phyloP scores from a whole-genome alignment of 495 filamentous ascomycete species.

The Penicillium alfredii region DNA sequence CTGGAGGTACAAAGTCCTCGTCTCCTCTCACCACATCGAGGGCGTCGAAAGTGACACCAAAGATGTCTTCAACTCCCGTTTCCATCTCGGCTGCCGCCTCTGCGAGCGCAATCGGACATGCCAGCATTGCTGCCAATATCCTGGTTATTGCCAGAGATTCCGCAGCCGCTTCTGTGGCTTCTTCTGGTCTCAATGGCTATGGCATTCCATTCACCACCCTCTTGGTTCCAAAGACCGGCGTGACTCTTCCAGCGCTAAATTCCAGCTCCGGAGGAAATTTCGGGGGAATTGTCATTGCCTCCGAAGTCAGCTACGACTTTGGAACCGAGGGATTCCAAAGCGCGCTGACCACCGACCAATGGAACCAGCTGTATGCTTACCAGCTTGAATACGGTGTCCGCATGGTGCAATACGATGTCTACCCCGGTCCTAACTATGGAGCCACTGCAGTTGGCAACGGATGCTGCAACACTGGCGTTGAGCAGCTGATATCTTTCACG shows the following conservation, averaged over 20 bases:
- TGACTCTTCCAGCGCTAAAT: conserved; percentile 47
- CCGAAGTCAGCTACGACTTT: conserved; percentile 53
- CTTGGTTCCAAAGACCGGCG: conserved; percentile 47
- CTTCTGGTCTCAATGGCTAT: conserved; percentile 52
- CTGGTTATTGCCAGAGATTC: conserved; percentile 53
- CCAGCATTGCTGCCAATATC: conserved; percentile 41
- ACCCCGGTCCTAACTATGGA: conserved; percentile 48
- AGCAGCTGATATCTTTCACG: conserved; percentile 48
- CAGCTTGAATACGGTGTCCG: conserved; percentile 53
- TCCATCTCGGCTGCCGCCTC: conserved; percentile 18
- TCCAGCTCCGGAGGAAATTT: conserved; percentile 47
- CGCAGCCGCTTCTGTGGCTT: conserved; percentile 40
- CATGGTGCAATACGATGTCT: conserved; percentile 56
- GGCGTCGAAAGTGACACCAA: conserved; percentile 12
- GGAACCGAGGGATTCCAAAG: conserved; percentile 38
- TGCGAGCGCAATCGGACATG: conserved; percentile 16
- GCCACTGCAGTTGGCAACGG: conserved; percentile 31
- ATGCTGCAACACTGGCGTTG: conserved; percentile 44
- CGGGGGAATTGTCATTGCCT: conserved; percentile 50
- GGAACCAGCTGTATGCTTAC: conserved; percentile 51
- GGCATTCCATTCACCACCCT: conserved; percentile 54
- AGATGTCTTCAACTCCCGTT: conserved; percentile 23
- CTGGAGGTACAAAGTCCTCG: conserved; percentile 1
- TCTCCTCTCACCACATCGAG: conserved; percentile 14
- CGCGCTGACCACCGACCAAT: conserved; percentile 52